phyloP scores from a whole-genome alignment of 1,284 basidiomycete genomes.

The Takashimella koratensis region DNA sequence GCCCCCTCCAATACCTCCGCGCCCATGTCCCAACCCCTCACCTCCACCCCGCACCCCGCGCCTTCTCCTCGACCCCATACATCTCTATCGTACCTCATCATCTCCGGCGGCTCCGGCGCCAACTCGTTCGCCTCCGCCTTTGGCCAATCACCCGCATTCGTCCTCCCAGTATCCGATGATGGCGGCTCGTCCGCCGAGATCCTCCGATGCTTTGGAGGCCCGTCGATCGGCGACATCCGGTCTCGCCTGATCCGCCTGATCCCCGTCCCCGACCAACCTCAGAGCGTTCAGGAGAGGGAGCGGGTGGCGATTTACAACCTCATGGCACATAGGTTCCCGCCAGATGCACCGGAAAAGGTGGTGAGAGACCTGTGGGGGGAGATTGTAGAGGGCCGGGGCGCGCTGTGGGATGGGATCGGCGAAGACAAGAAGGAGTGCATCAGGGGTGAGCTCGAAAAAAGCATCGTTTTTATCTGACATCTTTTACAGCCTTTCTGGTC shows the following conservation, averaged over 20 bases:
- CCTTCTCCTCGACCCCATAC: neutral
- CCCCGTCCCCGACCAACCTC: slow-evolving; percentile 33
- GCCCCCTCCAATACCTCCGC: neutral
- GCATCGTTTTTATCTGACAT: neutral
- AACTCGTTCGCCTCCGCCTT: slow-evolving; percentile 54
- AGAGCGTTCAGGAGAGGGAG: slow-evolving; percentile 28
- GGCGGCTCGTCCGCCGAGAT: slow-evolving; percentile 52
- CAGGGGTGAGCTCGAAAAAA: slow-evolving; percentile 29
- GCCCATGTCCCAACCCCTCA: neutral
- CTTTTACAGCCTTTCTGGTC: slow-evolving; percentile 69
- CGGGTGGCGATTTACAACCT: slow-evolving; percentile 65
- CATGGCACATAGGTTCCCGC: slow-evolving; percentile 74
- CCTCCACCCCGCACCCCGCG: neutral
- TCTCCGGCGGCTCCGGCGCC: slow-evolving; percentile 54
- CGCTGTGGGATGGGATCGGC: slow-evolving; percentile 83
- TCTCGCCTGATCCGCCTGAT: slow-evolving; percentile 56
- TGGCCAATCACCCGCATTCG: slow-evolving; percentile 49
- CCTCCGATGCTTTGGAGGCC: slow-evolving; percentile 51
- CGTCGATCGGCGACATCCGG: slow-evolving; percentile 53
- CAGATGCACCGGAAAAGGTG: slow-evolving; percentile 62
- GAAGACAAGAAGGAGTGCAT: slow-evolving; percentile 78
- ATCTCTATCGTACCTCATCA: slow-evolving; percentile 45
- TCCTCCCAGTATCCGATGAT: slow-evolving; percentile 54
- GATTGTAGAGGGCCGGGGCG: slow-evolving; percentile 84
- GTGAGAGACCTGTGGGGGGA: slow-evolving; percentile 88